Conservation (phyloP, 805 yeast species). For the Alloascoidea africana region DNA sequence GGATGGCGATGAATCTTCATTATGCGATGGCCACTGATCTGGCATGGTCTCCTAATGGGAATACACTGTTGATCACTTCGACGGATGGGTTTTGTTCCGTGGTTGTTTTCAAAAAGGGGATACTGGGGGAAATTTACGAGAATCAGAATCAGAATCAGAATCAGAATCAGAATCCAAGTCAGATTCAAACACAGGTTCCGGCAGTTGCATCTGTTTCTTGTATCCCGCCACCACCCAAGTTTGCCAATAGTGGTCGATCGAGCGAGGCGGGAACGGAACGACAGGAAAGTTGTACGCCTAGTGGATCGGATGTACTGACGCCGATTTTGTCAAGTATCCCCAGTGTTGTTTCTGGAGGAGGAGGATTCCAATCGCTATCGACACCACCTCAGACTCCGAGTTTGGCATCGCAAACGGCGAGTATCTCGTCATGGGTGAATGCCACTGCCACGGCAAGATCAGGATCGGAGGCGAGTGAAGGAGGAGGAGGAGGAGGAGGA, state of each 20-base stretch:
- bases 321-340: not conserved
- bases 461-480: not conserved
- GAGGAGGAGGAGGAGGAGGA: no score
- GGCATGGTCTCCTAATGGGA: slow-evolving; percentile 73
- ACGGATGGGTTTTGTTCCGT: slow-evolving; percentile 88
- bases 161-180: slow-evolving; percentile 2
- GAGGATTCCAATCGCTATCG: not conserved
- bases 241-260: not conserved
- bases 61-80: slow-evolving; percentile 54
- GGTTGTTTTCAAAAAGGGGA: slow-evolving; percentile 33
- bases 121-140: slow-evolving; percentile 36
- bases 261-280: not conserved
- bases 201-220: slow-evolving; percentile 6
- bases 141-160: slow-evolving; percentile 11
- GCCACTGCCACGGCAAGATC: not conserved
- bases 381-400: not conserved
- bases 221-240: slow-evolving; percentile 8
- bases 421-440: not conserved
- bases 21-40: slow-evolving; percentile 82
- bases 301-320: not conserved
- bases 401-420: not conserved
- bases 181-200: slow-evolving; percentile 7
- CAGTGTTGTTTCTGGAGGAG: not conserved
- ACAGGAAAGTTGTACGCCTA: not conserved
- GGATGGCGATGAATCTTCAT: slow-evolving; percentile 65